Evolutionary conservation across 1,139 yeast species (phyloP).

Genomic region (Sugiyamaella novakii): DNA sequence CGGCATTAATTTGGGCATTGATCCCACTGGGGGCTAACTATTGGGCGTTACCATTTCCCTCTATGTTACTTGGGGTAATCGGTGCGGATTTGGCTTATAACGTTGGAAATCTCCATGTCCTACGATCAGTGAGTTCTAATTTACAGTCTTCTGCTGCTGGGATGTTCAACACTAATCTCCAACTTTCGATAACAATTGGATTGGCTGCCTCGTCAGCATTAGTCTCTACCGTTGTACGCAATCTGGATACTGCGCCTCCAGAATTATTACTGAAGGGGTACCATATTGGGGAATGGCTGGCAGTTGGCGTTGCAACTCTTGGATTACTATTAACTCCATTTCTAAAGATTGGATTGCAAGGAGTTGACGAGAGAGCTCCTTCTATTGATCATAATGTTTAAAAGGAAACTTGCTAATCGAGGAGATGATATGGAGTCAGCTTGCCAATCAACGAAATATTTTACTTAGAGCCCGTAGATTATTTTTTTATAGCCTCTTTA

Average conservation of each 20-base stretch:
- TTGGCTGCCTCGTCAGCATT: conserved; percentile 46
- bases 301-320: conserved; percentile 41
- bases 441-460: no score
- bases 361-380: no score
- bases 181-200: conserved; percentile 46
- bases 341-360: conserved; percentile 42
- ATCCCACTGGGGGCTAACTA: conserved; percentile 41
- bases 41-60: conserved; percentile 50
- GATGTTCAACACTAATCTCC: conserved; percentile 47
- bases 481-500: no score
- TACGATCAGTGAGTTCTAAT: conserved; percentile 44
- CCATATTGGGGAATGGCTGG: conserved; percentile 47
- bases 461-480: no score
- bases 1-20: conserved; percentile 48
- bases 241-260: conserved; percentile 35
- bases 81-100: conserved; percentile 52
- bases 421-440: no score
- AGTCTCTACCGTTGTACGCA: conserved; percentile 38
- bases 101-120: conserved; percentile 46
- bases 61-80: conserved; percentile 44
- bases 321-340: conserved; percentile 41
- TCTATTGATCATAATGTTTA: no score
- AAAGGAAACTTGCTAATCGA: no score
- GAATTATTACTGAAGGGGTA: conserved; percentile 40
- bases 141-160: conserved; percentile 52